A percentile compares a stretch with the other conserved stretches of the same genome.
Evolutionary conservation across 495 filamentous ascomycete genomes (phyloP).

Genomic region (Tetracladium setigerum): DNA sequence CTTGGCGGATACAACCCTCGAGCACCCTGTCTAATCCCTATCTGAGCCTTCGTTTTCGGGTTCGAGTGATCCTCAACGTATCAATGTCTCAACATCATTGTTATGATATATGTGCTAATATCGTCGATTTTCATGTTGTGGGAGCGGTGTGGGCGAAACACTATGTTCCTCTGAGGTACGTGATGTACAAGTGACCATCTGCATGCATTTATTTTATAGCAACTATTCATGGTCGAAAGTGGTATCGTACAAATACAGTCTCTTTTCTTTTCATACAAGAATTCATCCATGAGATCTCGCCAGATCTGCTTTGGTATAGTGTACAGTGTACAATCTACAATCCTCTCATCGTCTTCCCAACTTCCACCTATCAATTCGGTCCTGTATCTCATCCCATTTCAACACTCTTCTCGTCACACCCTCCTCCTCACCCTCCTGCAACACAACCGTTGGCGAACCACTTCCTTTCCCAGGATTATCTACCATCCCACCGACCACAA

Average conservation of each 20-base stretch:
- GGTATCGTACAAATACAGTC: no score
- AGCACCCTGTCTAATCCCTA: no score
- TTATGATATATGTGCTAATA: no score
- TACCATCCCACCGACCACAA: conserved; percentile 71
- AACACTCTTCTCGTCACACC: conserved; percentile 47
- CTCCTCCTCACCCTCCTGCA: conserved; percentile 68
- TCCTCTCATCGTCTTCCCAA: conserved; percentile 56
- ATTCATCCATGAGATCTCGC: neutral
- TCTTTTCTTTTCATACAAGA: neutral
- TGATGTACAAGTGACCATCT: neutral
- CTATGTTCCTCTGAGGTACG: no score
- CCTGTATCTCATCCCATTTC: conserved; percentile 85
- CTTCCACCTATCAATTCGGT: conserved; percentile 74
- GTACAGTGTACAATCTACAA: no score
- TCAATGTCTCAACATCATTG: no score
- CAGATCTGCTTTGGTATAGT: no score
- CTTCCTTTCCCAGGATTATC: conserved; percentile 70
- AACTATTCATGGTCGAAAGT: neutral
- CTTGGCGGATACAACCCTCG: no score
- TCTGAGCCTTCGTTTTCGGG: no score
- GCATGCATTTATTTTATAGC: neutral
- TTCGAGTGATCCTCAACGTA: no score
- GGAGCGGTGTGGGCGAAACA: no score
- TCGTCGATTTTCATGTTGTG: no score
- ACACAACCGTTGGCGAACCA: conserved; percentile 87